Conservation (phyloP, 2,329 filamentous ascomycete genomes). For the Ophiostoma sp. region DNA sequence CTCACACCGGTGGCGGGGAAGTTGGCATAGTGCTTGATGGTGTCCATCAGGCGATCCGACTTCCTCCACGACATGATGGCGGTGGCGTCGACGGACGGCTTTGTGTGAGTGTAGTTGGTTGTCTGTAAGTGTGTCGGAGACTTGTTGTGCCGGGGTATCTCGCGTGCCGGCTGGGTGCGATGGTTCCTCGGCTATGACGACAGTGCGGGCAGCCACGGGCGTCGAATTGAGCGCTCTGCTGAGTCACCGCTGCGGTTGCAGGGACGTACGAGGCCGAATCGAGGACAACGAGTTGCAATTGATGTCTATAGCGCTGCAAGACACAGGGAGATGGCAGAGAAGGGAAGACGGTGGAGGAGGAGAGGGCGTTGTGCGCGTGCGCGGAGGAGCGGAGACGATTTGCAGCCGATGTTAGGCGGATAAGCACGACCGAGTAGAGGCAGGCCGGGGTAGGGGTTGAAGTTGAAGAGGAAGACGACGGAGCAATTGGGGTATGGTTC, state of each 20-base stretch:
- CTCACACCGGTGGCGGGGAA: slow-evolving; percentile 96
- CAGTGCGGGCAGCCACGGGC: slow-evolving; percentile 13
- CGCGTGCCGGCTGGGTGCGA: neutral
- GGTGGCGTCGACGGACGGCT: neutral
- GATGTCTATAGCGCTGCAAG: slow-evolving; percentile 4
- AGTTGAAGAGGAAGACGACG: neutral
- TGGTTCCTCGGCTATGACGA: slow-evolving; percentile 16
- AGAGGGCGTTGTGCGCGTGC: slow-evolving; percentile 8
- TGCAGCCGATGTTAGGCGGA: slow-evolving; percentile 17
- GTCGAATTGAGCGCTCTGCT: neutral
- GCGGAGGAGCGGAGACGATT: slow-evolving; percentile 15
- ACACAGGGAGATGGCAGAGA: neutral
- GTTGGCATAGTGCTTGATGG: slow-evolving; percentile 92
- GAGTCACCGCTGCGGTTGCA: slow-evolving; percentile 7
- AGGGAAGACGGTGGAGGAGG: neutral
- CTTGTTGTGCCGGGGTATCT: neutral
- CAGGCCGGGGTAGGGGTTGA: neutral
- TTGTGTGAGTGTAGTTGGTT: neutral
- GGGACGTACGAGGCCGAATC: slow-evolving; percentile 14
- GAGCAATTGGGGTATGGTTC: neutral
- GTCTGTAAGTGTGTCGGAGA: neutral
- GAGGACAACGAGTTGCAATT: neutral
- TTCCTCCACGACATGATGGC: slow-evolving; percentile 86
- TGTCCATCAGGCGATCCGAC: slow-evolving; percentile 86
- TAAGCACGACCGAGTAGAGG: slow-evolving; percentile 19